phyloP scores from a whole-genome alignment of 495 filamentous ascomycete genomes.

The Pseudotulostoma volvatum region DNA sequence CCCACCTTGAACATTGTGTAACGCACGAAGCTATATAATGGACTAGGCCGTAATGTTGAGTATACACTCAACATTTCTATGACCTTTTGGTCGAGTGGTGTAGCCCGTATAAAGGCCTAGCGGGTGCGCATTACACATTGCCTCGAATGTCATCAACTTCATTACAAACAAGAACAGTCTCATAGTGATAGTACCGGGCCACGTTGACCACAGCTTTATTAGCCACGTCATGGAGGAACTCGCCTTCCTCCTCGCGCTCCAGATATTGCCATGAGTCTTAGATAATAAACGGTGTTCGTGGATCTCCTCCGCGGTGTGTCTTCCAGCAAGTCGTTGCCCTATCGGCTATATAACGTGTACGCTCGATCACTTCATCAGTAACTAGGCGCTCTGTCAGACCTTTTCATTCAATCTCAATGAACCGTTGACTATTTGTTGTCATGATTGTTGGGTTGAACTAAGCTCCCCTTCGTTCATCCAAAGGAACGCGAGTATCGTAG shows the following conservation, averaged over 20 bases:
- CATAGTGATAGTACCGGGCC: constrained; percentile 19
- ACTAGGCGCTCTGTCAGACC: too few species aligned
- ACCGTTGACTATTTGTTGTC: constrained; percentile 14
- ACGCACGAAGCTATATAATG: too few species aligned
- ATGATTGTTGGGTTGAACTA: constrained; percentile 33
- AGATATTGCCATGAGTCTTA: constrained; percentile 13
- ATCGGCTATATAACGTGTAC: constrained; percentile 3
- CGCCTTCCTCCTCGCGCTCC: constrained; percentile 6
- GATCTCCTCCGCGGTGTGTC: constrained; percentile 4
- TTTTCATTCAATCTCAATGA: too few species aligned
- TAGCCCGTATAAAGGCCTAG: too few species aligned
- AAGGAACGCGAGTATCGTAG: too few species aligned
- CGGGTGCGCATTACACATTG: too few species aligned
- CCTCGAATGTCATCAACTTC: constrained; percentile 13
- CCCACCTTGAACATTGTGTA: too few species aligned
- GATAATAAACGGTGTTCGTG: constrained; percentile 7
- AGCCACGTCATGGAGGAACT: constrained; percentile 16
- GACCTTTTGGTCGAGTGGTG: constrained; percentile 15
- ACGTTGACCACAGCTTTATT: constrained; percentile 14
- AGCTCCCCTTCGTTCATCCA: constrained; percentile 30
- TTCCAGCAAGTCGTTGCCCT: constrained; percentile 9
- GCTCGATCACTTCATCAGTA: background rate
- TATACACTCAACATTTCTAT: constrained; percentile 5
- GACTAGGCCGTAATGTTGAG: too few species aligned
- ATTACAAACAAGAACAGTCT: constrained; percentile 12